Evolutionary conservation across 75 land plant genomes (phyloP).

Genomic region (Ceratopteris richardii): DNA sequence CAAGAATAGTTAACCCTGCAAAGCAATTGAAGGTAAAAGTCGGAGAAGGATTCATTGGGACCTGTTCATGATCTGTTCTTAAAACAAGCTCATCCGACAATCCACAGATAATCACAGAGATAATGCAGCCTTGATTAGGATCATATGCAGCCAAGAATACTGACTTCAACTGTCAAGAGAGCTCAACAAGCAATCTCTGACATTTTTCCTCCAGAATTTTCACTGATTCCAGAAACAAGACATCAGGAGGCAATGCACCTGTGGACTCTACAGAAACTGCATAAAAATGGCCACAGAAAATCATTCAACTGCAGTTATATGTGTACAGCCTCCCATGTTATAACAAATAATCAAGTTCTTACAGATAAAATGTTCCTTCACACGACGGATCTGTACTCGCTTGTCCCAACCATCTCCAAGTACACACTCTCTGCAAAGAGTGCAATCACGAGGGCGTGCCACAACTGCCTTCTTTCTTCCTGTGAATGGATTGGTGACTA

Average conservation of each 20-base stretch:
- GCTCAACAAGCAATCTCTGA: constrained; percentile 63
- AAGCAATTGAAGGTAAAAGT: too few relatives aligned
- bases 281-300: constrained; percentile 1
- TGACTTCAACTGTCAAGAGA: constrained; percentile 19
- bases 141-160: too few relatives aligned
- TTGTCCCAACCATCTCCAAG: constrained; percentile 61
- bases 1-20: too few relatives aligned
- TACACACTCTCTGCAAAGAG: constrained; percentile 89
- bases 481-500: constrained; percentile 23
- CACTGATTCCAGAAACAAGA: constrained; percentile 69
- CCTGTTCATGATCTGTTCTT: too few relatives aligned
- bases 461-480: constrained; percentile 61
- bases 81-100: too few relatives aligned
- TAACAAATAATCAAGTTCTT: constrained; percentile 1
- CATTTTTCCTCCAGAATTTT: constrained; percentile 84
- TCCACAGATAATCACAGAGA: too few relatives aligned
- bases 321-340: too few relatives aligned
- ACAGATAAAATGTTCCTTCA: constrained; percentile 91
- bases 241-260: constrained; percentile 78
- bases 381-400: constrained; percentile 58
- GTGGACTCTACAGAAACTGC: constrained; percentile 82
- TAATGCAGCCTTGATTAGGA: too few relatives aligned
- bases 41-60: too few relatives aligned
- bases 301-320: not conserved
- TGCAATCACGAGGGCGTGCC: constrained; percentile 67